phyloP scores from a whole-genome alignment of 768 basidiomycete species.

The Boletales sp. region DNA sequence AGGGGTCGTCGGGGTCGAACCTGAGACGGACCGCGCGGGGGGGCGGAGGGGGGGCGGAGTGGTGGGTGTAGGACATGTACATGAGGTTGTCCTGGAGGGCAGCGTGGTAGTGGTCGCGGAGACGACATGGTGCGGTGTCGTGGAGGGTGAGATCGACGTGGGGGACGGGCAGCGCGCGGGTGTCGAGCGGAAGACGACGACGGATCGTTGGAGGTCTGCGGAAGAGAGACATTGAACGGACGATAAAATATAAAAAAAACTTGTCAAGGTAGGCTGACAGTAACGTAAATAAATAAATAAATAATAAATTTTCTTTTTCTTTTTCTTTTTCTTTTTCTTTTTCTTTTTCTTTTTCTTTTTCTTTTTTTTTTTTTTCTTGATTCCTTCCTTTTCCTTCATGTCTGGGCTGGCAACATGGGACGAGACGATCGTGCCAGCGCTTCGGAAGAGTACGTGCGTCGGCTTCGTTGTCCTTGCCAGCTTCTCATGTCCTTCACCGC shows the following conservation, averaged over 20 bases:
- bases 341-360: neutral
- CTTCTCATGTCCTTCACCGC: neutral
- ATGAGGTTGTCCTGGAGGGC: conserved; percentile 85
- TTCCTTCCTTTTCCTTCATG: neutral
- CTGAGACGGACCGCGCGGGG: conserved; percentile 59
- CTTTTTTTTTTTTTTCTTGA: neutral
- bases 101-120: conserved; percentile 78
- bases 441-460: conserved; percentile 60
- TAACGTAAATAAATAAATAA: neutral
- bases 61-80: conserved; percentile 92
- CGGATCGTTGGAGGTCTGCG: conserved; percentile 48
- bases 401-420: conserved; percentile 61
- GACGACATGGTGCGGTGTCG: conserved; percentile 68
- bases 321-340: neutral
- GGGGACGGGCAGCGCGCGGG: conserved; percentile 66
- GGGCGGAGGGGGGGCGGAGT: conserved; percentile 48
- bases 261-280: conserved; percentile 8
- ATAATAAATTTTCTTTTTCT: no score
- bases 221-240: conserved; percentile 40
- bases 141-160: conserved; percentile 63
- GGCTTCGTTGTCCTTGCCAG: conserved; percentile 12
- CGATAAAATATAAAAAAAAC: no score
- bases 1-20: conserved; percentile 78
- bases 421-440: conserved; percentile 75
- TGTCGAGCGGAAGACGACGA: conserved; percentile 45